phyloP scores from a whole-genome alignment of 352 stramenopile genomes.

The Globisporangium echinulatum region DNA sequence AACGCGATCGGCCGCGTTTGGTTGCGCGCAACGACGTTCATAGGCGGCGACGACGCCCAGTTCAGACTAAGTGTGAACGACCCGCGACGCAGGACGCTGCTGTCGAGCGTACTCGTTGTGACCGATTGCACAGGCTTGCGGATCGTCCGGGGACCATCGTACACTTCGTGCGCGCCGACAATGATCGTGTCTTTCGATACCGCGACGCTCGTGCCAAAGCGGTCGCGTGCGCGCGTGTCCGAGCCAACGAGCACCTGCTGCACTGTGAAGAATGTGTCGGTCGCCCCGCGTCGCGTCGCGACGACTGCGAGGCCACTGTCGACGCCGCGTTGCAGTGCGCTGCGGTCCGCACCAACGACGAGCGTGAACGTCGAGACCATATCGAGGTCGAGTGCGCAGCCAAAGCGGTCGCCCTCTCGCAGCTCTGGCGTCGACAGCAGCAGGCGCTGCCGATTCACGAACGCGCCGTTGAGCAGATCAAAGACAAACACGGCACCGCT shows the following conservation, averaged over 20 bases:
- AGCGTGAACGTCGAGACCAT: constrained; percentile 69
- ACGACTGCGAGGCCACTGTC: constrained; percentile 52
- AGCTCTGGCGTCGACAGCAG: constrained; percentile 42
- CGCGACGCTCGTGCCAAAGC: constrained; percentile 65
- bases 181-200: constrained; percentile 67
- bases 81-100: constrained; percentile 16
- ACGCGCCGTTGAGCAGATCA: constrained; percentile 49
- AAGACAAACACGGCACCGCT: constrained; percentile 75
- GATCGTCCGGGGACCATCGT: constrained; percentile 46
- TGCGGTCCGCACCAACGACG: constrained; percentile 52
- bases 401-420: constrained; percentile 51
- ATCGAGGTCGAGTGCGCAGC: constrained; percentile 57
- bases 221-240: constrained; percentile 52
- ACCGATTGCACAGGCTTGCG: constrained; percentile 69
- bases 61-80: constrained; percentile 49
- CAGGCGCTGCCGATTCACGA: constrained; percentile 62
- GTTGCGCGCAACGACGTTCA: constrained; percentile 19
- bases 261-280: constrained; percentile 63
- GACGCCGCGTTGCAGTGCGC: constrained; percentile 24
- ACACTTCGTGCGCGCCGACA: constrained; percentile 60
- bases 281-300: constrained; percentile 35
- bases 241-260: constrained; percentile 66
- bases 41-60: constrained; percentile 9
- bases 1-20: constrained; percentile 46
- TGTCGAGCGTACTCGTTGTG: constrained; percentile 25